Conservation (phyloP, 2,329 filamentous ascomycete species). For the Endocalyx cinctus region DNA sequence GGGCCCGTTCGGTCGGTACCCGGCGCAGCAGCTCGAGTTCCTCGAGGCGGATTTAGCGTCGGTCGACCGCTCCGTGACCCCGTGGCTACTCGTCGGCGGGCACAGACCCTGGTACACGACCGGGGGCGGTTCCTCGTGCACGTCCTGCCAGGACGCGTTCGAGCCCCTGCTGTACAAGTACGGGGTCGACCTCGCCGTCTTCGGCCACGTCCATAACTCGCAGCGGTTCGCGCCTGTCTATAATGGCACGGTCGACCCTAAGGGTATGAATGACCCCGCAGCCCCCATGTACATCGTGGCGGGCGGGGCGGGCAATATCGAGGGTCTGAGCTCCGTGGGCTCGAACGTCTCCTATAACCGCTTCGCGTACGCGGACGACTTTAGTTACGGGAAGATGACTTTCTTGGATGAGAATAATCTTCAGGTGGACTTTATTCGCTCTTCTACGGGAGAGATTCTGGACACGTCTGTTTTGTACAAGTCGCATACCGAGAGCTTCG, state of each 20-base stretch:
- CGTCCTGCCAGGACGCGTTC: conserved; percentile 46
- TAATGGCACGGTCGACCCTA: conserved; percentile 31
- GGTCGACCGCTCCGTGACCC: conserved; percentile 51
- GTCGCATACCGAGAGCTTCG: conserved; percentile 40
- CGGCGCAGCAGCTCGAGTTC: conserved; percentile 48
- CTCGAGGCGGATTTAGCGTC: conserved; percentile 50
- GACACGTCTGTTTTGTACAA: conserved; percentile 46
- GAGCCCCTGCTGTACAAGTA: conserved; percentile 51
- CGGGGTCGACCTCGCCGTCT: conserved; percentile 52
- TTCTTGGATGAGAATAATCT: conserved; percentile 42
- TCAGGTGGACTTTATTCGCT: conserved; percentile 46
- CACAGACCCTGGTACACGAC: conserved; percentile 46
- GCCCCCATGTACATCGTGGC: conserved; percentile 52
- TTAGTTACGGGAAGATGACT: conserved; percentile 45
- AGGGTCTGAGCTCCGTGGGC: conserved; percentile 42
- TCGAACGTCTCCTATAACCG: conserved; percentile 37
- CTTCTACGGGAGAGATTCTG: conserved; percentile 41
- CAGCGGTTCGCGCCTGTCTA: conserved; percentile 45
- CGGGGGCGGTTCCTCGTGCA: conserved; percentile 30
- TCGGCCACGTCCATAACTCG: conserved; percentile 55
- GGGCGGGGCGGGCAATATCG: conserved; percentile 53
- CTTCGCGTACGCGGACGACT: conserved; percentile 48
- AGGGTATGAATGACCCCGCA: conserved; percentile 32
- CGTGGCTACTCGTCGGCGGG: conserved; percentile 45
- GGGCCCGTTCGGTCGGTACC: conserved; percentile 46